Evolutionary conservation across 768 basidiomycete genomes (phyloP).

Genomic region (Naganishia vaughanmartiniae): DNA sequence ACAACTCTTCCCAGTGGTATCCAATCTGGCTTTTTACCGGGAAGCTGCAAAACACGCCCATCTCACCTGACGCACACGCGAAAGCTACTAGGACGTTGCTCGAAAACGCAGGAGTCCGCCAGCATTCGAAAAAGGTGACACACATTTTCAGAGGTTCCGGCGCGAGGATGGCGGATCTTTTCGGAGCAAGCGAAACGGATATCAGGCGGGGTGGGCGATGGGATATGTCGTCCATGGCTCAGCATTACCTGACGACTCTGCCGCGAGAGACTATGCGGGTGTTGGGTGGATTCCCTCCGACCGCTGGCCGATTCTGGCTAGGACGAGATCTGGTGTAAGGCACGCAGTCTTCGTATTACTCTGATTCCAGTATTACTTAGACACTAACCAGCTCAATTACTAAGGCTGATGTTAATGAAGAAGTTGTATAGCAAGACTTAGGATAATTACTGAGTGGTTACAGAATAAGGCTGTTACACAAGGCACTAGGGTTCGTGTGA

Average conservation of each 20-base stretch:
- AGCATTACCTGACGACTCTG: constrained; percentile 6
- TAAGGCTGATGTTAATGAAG: too few species aligned
- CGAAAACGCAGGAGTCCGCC: not conserved
- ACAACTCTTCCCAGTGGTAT: not conserved
- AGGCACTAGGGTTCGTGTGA: too few species aligned
- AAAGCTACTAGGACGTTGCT: not conserved
- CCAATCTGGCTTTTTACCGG: not conserved
- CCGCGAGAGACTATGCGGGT: constrained; percentile 1
- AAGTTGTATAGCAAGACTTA: too few species aligned
- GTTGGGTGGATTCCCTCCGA: not conserved
- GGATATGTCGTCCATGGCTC: not conserved
- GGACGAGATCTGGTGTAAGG: not conserved
- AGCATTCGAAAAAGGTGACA: not conserved
- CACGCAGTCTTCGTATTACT: too few species aligned
- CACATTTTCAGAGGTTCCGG: not conserved
- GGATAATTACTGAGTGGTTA: too few species aligned
- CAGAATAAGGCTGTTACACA: too few species aligned
- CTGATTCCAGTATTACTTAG: too few species aligned
- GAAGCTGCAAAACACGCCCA: not conserved
- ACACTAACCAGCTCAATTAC: too few species aligned
- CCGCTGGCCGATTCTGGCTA: not conserved
- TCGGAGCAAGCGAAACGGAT: not conserved
- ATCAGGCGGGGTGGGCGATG: not conserved
- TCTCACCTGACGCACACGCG: not conserved
- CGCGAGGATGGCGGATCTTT: not conserved